These are phyloP conservation scores for Metschnikowia lachancei DNA, from an alignment of 805 yeast genomes.

Conservation along the genomic window DNA sequence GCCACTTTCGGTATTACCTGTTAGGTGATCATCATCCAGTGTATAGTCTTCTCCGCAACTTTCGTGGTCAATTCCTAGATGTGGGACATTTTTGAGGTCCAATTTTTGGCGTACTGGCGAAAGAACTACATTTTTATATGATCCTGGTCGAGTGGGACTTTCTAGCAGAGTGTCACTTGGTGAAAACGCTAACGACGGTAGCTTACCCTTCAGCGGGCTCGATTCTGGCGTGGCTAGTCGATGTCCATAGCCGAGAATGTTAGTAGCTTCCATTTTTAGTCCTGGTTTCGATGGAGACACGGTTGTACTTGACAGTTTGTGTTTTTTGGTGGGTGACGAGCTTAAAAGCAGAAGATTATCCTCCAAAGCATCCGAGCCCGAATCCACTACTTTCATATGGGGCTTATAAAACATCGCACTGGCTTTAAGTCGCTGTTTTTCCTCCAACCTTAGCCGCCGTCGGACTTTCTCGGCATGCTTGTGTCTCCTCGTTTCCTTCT, in stretches of 20 bases:
- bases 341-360: slow-evolving; percentile 28
- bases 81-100: neutral
- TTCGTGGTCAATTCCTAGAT: neutral
- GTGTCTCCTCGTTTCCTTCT: slow-evolving; percentile 19
- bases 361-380: slow-evolving; percentile 11
- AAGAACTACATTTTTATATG: neutral
- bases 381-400: slow-evolving; percentile 3
- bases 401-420: slow-evolving; percentile 17
- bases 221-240: slow-evolving; percentile 4
- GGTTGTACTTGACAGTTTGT: neutral
- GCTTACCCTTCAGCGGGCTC: slow-evolving; percentile 6
- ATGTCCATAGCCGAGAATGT: neutral
- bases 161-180: neutral
- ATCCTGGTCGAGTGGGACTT: slow-evolving; percentile 2
- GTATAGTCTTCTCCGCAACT: neutral
- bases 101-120: too few relatives aligned
- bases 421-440: slow-evolving; percentile 12
- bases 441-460: slow-evolving; percentile 19
- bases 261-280: neutral
- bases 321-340: slow-evolving; percentile 33
- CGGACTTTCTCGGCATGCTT: slow-evolving; percentile 12
- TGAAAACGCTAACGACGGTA: neutral
- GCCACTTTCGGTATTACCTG: too few relatives aligned
- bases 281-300: neutral
- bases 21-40: slow-evolving; percentile 4